Base-by-base conservation (phyloP, 2,329 filamentous ascomycete genomes). In the Tricladium varicosporioides region DNA sequence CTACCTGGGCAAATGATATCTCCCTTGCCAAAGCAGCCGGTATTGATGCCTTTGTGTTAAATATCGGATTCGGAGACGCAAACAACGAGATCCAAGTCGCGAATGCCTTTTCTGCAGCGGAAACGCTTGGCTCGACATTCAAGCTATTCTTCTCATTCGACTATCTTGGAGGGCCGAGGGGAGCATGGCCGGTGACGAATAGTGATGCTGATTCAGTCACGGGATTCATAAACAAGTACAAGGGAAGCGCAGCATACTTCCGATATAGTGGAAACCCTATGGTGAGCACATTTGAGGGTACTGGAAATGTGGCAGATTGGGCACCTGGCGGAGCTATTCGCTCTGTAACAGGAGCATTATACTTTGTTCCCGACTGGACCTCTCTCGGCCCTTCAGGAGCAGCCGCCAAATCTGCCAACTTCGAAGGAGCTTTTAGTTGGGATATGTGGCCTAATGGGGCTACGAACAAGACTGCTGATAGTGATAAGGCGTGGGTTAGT, bases 231-330 rank as follows among this genome's bases (percentile, higher is more conserved):
- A 69, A 71, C 15, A 55, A 67, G 43, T 72, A 72, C 42, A 67
- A 69, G 16, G 51, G 52, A 9, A 70, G 66, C 19, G 43, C 66
- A 9, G 71, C 73, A 0, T 72, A 77, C 47, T 72, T 74, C 56
- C 68, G 70, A 36, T 71, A 72, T 58, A 68, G 74, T 10, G 63
- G 62, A 48, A 64, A 72, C 53, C 74, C 78, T 0, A 70, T 82
- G 19, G 80, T 79, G 4, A 79, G 76, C 2, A 82, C 80, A 0
- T 83, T 82, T 56, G 79, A 82, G 64, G 80, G 80, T 0, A 63
- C 70, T 0, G 60, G 54, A 9, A 74, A 75, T 48, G 68, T 71
- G 11, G 67, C 63, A 1, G 75, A 80, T 58, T 81, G 79, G 78
- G 51, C 60, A 14, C 63, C 53, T 13, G 57, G 54, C 19, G 67